These are phyloP conservation scores for Acanthamoeba royreba DNA, from an alignment of 208 protist genomes.

Conservation along the genomic window DNA sequence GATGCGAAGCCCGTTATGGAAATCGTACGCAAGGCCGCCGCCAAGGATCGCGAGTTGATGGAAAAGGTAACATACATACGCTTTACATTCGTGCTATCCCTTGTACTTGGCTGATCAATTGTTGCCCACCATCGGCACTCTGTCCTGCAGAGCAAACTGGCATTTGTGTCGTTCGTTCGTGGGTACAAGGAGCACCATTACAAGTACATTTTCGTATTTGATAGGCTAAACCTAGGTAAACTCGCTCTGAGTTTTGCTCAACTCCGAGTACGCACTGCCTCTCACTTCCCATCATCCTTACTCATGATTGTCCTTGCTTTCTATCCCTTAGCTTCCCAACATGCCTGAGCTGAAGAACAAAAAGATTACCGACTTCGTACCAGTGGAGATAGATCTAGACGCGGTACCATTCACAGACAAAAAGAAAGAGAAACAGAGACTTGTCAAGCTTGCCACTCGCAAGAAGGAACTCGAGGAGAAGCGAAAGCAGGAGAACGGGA, in stretches of 20 bases:
- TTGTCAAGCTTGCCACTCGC: conserved; percentile 22
- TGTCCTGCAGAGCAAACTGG: conserved; percentile 48
- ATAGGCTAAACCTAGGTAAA: conserved; percentile 57
- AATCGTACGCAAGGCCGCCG: neutral
- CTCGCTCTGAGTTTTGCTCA: conserved; percentile 48
- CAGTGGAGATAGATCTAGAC: conserved; percentile 51
- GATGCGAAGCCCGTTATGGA: neutral
- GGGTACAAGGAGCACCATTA: conserved; percentile 75
- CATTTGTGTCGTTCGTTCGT: conserved; percentile 69
- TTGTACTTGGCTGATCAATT: too few species aligned
- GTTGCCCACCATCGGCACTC: too few species aligned
- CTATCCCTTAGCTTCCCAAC: neutral
- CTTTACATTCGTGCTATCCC: too few species aligned
- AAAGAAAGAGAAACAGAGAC: conserved; percentile 42
- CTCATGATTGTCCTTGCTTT: too few species aligned
- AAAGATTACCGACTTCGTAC: neutral
- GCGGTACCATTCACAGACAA: conserved; percentile 56
- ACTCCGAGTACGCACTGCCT: neutral
- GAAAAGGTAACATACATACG: too few species aligned
- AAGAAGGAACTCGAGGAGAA: conserved; percentile 41
- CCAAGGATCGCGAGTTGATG: conserved; percentile 60
- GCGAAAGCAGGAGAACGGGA: neutral
- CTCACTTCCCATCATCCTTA: too few species aligned
- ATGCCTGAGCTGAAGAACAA: neutral
- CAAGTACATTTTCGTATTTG: conserved; percentile 69